Evolutionary conservation across 306 rosid species (phyloP), one percentile per base, ranked within the genome.

Genomic region (Pueraria montana): DNA sequence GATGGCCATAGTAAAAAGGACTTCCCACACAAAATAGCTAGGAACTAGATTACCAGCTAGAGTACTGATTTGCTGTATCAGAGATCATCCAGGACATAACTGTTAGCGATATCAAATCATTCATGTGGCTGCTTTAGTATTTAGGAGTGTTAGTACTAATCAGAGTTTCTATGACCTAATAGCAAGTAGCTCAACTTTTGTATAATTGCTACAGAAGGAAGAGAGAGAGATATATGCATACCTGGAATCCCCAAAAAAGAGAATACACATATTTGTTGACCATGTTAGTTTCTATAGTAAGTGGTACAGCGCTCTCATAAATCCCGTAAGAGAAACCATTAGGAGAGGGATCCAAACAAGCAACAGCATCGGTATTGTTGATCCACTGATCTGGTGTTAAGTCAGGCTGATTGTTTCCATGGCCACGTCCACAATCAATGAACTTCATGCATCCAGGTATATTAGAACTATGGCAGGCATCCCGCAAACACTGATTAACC

Each of bases 31-130:
- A 87, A 84, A 92, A 80, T 85, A 88, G 89, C 97, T 92, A 32
- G 98, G 98, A 32, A 0, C 6, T 84, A 8, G 90, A 84, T 90
- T 94, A 79, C 97, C 97, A 30, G 95, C 93, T 16, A 94, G 86
- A 68, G 98, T 94, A 85, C 97, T 94, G 70, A 94, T 90, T 94
- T 94, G 98, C 98, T 94, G 86, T 81, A 86, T 74, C 68, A 77
- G 43, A 52, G 67, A 79, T 72, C 83, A 82, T 74, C 78, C 59
- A 59, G 40, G 61, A 36, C 52, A 43, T 26, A 67, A 82, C 6
- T 56, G 38, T 70, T 70, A 80, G 68, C 56, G 49, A 70, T 27
- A 42, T 80, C 23, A 69, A 27, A 80, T 27, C 11, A 69, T 55
- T 69, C 58, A 56, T 70, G 71, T 26, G 56, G 42, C 10, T 68